Percentiles rank a stretch among this genome's conserved stretches.
Conservation (phyloP, 805 yeast genomes). For the Barnettozyma populi region DNA sequence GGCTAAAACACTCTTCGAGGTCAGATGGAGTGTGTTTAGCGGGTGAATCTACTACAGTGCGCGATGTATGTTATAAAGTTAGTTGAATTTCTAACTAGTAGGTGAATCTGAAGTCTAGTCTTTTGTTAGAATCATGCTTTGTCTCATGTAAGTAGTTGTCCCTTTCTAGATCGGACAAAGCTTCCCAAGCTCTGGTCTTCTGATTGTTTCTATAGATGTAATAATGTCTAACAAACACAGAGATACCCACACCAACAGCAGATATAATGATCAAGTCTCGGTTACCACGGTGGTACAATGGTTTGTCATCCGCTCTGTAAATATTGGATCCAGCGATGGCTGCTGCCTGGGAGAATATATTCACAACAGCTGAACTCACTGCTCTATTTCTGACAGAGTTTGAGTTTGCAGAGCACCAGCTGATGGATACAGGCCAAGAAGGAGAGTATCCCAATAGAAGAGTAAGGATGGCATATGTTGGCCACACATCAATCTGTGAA, state of each 20-base stretch:
- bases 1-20: too few species aligned
- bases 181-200: conserved; percentile 46
- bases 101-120: conserved; percentile 46
- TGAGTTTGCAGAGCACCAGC: conserved; percentile 60
- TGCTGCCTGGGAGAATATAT: conserved; percentile 59
- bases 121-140: conserved; percentile 48
- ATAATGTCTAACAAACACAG: conserved; percentile 26
- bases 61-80: neutral
- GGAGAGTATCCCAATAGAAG: conserved; percentile 39
- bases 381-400: conserved; percentile 60
- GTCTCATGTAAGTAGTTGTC: conserved; percentile 41
- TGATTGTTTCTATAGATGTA: conserved; percentile 35
- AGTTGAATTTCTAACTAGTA: neutral
- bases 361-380: conserved; percentile 59
- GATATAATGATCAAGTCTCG: conserved; percentile 33
- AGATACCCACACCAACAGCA: conserved; percentile 28
- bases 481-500: conserved; percentile 35
- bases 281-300: conserved; percentile 57
- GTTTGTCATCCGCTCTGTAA: conserved; percentile 52
- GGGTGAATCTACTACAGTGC: too few species aligned
- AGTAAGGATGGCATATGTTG: conserved; percentile 34
- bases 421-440: conserved; percentile 49
- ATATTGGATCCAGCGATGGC: conserved; percentile 49
- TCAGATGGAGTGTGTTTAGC: too few species aligned
- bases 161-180: conserved; percentile 44